Base-by-base conservation (phyloP, 179 eudicot genomes). In the Spinacia oleracea region DNA sequence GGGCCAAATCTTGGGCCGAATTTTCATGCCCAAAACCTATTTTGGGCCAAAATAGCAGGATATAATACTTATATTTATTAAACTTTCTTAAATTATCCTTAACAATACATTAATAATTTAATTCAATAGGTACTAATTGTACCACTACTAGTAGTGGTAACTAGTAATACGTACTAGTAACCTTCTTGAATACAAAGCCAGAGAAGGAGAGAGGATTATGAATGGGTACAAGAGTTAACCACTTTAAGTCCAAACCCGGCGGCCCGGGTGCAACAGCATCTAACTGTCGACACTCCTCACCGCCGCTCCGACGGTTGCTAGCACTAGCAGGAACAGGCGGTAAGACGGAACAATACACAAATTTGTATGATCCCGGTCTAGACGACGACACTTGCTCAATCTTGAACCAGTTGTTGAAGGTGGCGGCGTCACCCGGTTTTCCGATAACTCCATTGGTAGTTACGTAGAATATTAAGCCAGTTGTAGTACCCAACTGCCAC, bases 391-490 rank as follows among this genome's bases (percentile, higher is more conserved):
- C 38, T 38, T 38, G 35, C 48, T 66, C 70, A 11, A 66, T 20
- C 48, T 21, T 35, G 48, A 66, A 66, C 70, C 46, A 66, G 8
- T 38, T 63, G 20, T 12, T 1, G 40, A 31, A 31, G 5, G 40
- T 63, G 10, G 27, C 70, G 29, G 46, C 45, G 45, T 14, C 4
- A 14, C 45, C 45, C 14, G 45, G 45, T 5, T 66, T 66, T 66
- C 46, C 70, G 46, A 66, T 66, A 35, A 66, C 70, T 66, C 70
- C 70, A 25, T 66, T 66, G 42, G 70, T 66, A 5, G 70, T 35
- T 4, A 65, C 3, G 45, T 32, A 65, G 66, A 14, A 60, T 14
- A 14, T 29, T 60, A 1, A 2, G 8, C 29, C 21, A 5, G 0
- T 38, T 2, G 12, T 38, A 32, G 20, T 29, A 18, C 5, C 34